Evolutionary conservation across 768 basidiomycete species (phyloP).

Genomic region (Coprinellus micaceus): DNA sequence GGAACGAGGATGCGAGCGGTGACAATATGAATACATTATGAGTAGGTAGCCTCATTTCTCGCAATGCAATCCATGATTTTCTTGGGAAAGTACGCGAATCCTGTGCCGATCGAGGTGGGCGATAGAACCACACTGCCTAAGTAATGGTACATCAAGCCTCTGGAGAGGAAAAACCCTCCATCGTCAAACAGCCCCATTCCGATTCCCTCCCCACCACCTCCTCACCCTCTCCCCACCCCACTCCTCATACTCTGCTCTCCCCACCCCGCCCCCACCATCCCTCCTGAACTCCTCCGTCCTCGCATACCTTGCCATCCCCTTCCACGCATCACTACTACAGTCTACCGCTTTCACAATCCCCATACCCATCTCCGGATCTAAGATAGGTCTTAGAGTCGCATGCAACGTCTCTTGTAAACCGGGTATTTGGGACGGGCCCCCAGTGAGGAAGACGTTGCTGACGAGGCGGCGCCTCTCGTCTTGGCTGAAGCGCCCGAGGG

Average conservation of each 20-base stretch:
- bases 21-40: too few species aligned
- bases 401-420: slow-evolving; percentile 66
- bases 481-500: slow-evolving; percentile 43
- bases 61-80: too few species aligned
- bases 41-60: too few species aligned
- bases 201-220: too few species aligned
- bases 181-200: too few species aligned
- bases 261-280: neutral
- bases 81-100: too few species aligned
- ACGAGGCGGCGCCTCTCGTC: slow-evolving; percentile 11
- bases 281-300: slow-evolving; percentile 1
- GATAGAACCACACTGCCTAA: too few species aligned
- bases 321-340: slow-evolving; percentile 79
- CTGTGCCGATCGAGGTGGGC: too few species aligned
- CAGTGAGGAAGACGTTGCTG: slow-evolving; percentile 81
- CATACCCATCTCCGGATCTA: slow-evolving; percentile 80
- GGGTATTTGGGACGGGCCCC: slow-evolving; percentile 71
- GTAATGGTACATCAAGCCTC: too few species aligned
- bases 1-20: too few species aligned
- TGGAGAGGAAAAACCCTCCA: too few species aligned
- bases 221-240: slow-evolving; percentile 6
- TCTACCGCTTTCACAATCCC: slow-evolving; percentile 60
- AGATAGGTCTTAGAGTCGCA: slow-evolving; percentile 73
- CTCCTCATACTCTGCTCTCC: slow-evolving; percentile 1
- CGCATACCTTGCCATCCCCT: slow-evolving; percentile 58